Evolutionary conservation across 257 asterid genomes (phyloP).

Genomic region (Cordia subcordata): DNA sequence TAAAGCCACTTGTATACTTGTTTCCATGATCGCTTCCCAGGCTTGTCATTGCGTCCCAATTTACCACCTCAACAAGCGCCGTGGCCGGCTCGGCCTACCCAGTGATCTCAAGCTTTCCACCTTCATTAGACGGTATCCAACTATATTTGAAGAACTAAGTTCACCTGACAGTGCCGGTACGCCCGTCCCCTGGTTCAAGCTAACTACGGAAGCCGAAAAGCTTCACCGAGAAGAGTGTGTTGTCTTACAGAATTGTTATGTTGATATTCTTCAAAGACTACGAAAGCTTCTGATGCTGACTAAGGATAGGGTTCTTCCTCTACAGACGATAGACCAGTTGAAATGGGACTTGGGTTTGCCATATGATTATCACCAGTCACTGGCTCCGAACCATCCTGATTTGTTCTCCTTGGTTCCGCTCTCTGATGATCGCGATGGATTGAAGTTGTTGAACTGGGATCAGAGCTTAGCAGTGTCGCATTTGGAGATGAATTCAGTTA

Average conservation of each 20-base stretch:
- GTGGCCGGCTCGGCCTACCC: constrained; percentile 65
- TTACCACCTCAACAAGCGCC: constrained; percentile 40
- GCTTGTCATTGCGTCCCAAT: constrained; percentile 55
- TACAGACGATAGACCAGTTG: constrained; percentile 75
- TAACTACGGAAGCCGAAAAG: constrained; percentile 44
- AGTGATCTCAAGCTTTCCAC: constrained; percentile 61
- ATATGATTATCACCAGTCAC: constrained; percentile 41
- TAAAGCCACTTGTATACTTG: constrained; percentile 60
- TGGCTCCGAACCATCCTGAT: constrained; percentile 36
- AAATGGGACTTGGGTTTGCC: constrained; percentile 90
- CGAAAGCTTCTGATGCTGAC: constrained; percentile 78
- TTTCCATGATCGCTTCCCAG: constrained; percentile 53
- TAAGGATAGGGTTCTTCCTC: constrained; percentile 55
- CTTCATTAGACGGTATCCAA: constrained; percentile 72
- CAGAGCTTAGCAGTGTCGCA: constrained; percentile 52
- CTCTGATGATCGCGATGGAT: constrained; percentile 63
- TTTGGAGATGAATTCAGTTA: constrained; percentile 37
- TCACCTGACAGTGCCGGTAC: constrained; percentile 64
- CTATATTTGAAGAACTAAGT: constrained; percentile 59
- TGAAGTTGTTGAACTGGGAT: constrained; percentile 63
- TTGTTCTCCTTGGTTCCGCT: constrained; percentile 52
- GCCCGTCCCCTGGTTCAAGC: constrained; percentile 71
- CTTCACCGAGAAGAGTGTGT: constrained; percentile 37
- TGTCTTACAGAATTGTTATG: constrained; percentile 28
- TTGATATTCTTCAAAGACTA: constrained; percentile 62